A percentile compares a stretch with the other conserved stretches of the same genome.
phyloP scores from a whole-genome alignment of 2,329 filamentous ascomycete genomes.

The Botrytis fabae region DNA sequence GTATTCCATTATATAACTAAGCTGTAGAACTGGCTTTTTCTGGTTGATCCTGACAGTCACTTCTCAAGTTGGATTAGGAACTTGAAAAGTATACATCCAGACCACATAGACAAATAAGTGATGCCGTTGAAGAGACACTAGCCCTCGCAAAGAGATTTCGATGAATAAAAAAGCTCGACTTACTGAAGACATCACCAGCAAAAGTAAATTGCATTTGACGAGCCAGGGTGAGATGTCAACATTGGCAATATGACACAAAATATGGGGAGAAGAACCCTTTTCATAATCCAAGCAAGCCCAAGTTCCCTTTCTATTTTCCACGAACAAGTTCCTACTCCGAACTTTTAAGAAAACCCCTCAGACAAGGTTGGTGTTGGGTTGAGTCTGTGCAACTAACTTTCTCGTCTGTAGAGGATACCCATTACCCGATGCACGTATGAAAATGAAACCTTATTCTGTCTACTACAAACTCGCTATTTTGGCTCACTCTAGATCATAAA shows the following conservation, averaged over 20 bases:
- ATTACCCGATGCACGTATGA: not conserved
- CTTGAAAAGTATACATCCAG: not conserved
- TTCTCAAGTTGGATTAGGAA: no score
- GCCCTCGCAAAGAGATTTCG: not conserved
- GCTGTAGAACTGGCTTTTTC: not conserved
- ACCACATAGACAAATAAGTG: not conserved
- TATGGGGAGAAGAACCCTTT: not conserved
- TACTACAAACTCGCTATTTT: not conserved
- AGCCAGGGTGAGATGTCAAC: not conserved
- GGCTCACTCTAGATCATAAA: not conserved
- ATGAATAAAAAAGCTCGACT: not conserved
- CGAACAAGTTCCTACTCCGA: not conserved
- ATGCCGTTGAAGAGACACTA: not conserved
- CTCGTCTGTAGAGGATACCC: not conserved
- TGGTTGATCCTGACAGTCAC: not conserved
- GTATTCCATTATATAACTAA: not conserved
- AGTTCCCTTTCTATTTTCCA: not conserved
- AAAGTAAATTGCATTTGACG: not conserved
- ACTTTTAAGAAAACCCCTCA: not conserved
- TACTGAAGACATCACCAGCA: conserved; percentile 15
- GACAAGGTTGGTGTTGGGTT: not conserved
- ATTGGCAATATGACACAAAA: not conserved
- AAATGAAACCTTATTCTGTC: not conserved
- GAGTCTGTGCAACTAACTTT: not conserved
- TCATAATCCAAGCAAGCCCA: not conserved